Evolutionary conservation across 345 rosid genomes (phyloP), one percentile per base, ranked within the genome.

Genomic region (Populus alba): DNA sequence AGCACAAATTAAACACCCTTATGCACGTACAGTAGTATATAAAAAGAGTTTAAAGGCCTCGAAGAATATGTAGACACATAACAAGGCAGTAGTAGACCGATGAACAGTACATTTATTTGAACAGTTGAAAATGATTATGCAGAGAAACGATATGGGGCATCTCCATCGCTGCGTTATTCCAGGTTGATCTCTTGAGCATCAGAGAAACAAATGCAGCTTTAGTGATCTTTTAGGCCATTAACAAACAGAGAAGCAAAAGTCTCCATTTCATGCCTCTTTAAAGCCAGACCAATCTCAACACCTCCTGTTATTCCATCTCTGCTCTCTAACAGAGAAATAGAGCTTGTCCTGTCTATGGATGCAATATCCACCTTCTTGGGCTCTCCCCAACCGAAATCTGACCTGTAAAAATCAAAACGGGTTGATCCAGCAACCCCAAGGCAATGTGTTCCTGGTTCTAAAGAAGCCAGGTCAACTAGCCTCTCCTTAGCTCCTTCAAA

Each of bases 321-420:
- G 8, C 53, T 29, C 57, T 66, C 37, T 20, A 38, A 23, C 73
- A 76, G 0, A 25, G 73, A 59, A 27, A 77, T 0, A 11, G 74
- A 75, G 20, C 77, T 84, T 5, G 43, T 79, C 75, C 78, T 77
- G 27, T 59, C 75, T 8, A 68, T 68, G 35, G 78, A 57, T 5
- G 62, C 68, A 7, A 74, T 29, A 38, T 73, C 78, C 69, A 43
- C 72, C 51, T 31, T 61, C 53, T 59, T 45, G 17, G 79, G 82
- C 4, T 37, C 63, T 23, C 82, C 79, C 82, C 82, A 80, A 15
- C 79, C 79, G 49, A 80, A 80, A 49, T 80, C 82, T 22, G 47
- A 31, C 16, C 25, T 35, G 29, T 70, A 80, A 37, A 70, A 59
- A 11, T 13, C 33, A 38, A 75, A 69, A 37, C 43, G 31, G 22